Evolutionary conservation across 345 rosid species (phyloP).

Genomic region (Lepidium didymum): DNA sequence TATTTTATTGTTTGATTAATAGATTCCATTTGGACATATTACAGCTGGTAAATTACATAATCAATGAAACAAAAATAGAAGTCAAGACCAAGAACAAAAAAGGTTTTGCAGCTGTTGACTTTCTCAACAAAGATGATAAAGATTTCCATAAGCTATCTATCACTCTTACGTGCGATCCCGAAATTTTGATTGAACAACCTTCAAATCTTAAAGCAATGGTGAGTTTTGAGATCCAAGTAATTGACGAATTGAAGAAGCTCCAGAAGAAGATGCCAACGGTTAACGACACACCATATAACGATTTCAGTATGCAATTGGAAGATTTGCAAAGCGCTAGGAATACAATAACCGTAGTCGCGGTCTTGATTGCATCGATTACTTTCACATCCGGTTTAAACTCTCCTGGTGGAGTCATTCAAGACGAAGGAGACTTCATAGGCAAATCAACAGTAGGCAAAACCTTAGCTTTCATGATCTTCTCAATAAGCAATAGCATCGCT

Average conservation of each 20-base stretch:
- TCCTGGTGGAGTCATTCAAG: slow-evolving; percentile 4
- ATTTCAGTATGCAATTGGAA: neutral
- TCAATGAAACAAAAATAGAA: neutral
- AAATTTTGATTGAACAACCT: neutral
- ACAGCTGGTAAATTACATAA: slow-evolving; percentile 12
- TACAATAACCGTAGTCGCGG: neutral
- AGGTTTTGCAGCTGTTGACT: slow-evolving; percentile 8
- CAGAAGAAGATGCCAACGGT: neutral
- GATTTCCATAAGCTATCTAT: neutral
- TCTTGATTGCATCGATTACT: neutral
- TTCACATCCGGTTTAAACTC: slow-evolving; percentile 9
- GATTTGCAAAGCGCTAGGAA: slow-evolving; percentile 9
- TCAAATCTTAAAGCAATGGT: neutral
- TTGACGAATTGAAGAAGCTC: neutral
- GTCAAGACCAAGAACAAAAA: neutral
- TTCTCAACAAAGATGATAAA: slow-evolving; percentile 7
- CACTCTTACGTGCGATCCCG: neutral
- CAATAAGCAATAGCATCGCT: slow-evolving; percentile 32
- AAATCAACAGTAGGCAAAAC: neutral
- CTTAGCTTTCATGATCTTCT: slow-evolving; percentile 28
- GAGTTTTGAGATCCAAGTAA: neutral
- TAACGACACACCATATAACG: neutral
- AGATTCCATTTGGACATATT: neutral
- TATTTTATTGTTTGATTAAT: neutral
- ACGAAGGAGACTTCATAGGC: neutral